Evolutionary conservation across 768 basidiomycete genomes (phyloP).

Genomic region (Clathrus columnatus): DNA sequence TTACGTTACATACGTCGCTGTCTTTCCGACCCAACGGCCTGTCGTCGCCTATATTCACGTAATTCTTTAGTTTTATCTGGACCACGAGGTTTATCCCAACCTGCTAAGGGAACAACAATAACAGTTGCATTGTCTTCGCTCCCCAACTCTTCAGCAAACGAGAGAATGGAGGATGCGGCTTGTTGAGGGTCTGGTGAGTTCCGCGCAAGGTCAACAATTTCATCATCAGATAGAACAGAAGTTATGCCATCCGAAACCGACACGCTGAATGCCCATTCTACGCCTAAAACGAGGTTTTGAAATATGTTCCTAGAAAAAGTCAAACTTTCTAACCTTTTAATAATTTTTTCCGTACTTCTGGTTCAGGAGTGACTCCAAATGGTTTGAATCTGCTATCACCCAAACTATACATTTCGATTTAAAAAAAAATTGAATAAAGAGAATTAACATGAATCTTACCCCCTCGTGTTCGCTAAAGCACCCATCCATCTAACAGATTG

Average conservation of each 20-base stretch:
- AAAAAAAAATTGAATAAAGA: not conserved
- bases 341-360: slow-evolving; percentile 71
- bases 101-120: slow-evolving; percentile 83
- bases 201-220: slow-evolving; percentile 85
- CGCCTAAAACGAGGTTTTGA: slow-evolving; percentile 36
- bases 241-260: slow-evolving; percentile 93
- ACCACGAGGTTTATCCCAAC: slow-evolving; percentile 80
- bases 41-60: slow-evolving; percentile 66
- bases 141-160: slow-evolving; percentile 80
- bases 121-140: slow-evolving; percentile 90
- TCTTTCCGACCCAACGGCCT: slow-evolving; percentile 64
- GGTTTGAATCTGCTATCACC: slow-evolving; percentile 86
- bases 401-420: slow-evolving; percentile 31
- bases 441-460: slow-evolving; percentile 36
- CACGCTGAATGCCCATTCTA: slow-evolving; percentile 79
- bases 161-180: slow-evolving; percentile 77
- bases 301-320: not conserved
- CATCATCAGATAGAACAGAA: slow-evolving; percentile 84
- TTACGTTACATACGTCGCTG: slow-evolving; percentile 52
- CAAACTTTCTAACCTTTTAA: slow-evolving; percentile 55
- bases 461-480: slow-evolving; percentile 83
- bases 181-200: slow-evolving; percentile 57
- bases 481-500: slow-evolving; percentile 78
- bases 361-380: slow-evolving; percentile 89
- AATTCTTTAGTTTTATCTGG: slow-evolving; percentile 76